Percentiles rank a stretch among this genome's conserved stretches.
Evolutionary conservation across 108 stramenopile species (phyloP).

Genomic region (Cyclotella choctawhatcheeana): DNA sequence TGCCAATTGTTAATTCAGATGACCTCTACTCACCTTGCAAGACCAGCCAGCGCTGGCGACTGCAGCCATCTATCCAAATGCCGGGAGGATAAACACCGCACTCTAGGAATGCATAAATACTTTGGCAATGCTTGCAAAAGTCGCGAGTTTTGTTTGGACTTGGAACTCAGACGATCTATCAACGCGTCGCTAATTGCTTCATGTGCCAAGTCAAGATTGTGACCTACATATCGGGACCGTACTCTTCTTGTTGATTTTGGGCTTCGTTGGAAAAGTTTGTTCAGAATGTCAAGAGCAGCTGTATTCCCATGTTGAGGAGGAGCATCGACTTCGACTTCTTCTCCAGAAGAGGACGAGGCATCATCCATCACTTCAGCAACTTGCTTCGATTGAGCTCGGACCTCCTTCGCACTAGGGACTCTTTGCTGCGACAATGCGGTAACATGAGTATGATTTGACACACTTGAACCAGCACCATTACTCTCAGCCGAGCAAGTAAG

Average conservation of each 20-base stretch:
- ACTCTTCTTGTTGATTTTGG: slow-evolving; percentile 40
- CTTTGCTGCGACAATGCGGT: neutral
- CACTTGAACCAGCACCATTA: too few species aligned
- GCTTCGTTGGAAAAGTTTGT: slow-evolving; percentile 31
- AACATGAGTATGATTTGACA: too few species aligned
- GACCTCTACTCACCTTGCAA: slow-evolving; percentile 45
- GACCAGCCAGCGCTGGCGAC: slow-evolving; percentile 79
- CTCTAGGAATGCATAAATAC: slow-evolving; percentile 61
- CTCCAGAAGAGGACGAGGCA: slow-evolving; percentile 31
- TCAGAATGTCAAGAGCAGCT: neutral
- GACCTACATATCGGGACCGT: slow-evolving; percentile 65
- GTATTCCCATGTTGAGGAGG: too few species aligned
- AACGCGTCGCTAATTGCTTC: slow-evolving; percentile 54
- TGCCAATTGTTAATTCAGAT: neutral
- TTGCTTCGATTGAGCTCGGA: slow-evolving; percentile 1
- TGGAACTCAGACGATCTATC: slow-evolving; percentile 60
- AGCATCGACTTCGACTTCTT: too few species aligned
- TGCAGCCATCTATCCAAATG: slow-evolving; percentile 81
- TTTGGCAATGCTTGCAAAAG: slow-evolving; percentile 62
- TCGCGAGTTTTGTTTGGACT: slow-evolving; percentile 82
- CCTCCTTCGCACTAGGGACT: slow-evolving; percentile 19
- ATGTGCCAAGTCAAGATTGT: slow-evolving; percentile 53
- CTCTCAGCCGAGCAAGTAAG: too few species aligned
- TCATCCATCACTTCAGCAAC: slow-evolving; percentile 8
- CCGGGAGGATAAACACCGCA: slow-evolving; percentile 57